Percentiles rank a stretch among this genome's conserved stretches.
phyloP scores from a whole-genome alignment of 2,329 filamentous ascomycete genomes.

The Penicillium sp. region DNA sequence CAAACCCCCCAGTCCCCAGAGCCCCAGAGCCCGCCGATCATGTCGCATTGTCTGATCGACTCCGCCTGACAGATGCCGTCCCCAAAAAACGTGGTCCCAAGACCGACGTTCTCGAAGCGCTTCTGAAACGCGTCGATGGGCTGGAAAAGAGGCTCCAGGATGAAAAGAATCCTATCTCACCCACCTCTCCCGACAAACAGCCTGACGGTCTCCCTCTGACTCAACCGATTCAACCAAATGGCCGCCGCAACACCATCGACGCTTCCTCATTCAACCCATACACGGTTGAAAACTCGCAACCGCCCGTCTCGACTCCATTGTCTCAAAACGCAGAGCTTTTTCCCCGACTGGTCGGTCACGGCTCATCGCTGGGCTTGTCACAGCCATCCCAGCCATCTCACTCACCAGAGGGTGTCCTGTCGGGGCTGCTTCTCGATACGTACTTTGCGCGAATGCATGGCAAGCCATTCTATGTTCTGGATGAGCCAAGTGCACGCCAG shows the following conservation, averaged over 20 bases:
- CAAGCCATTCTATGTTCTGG: constrained; percentile 77
- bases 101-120: constrained; percentile 80
- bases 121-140: constrained; percentile 80
- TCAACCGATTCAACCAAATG: constrained; percentile 10
- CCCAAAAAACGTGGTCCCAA: constrained; percentile 89
- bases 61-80: constrained; percentile 64
- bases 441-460: constrained; percentile 78
- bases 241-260: constrained; percentile 23
- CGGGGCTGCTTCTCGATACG: constrained; percentile 67
- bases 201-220: constrained; percentile 17
- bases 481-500: constrained; percentile 72
- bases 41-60: constrained; percentile 39
- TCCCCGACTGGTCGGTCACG: constrained; percentile 15
- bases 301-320: constrained; percentile 11
- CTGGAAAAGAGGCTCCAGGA: constrained; percentile 76
- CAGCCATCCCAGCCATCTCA: constrained; percentile 20
- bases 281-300: constrained; percentile 12
- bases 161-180: constrained; percentile 51
- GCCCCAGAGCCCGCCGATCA: constrained; percentile 9
- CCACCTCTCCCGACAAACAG: constrained; percentile 42
- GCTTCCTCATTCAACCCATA: constrained; percentile 20
- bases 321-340: constrained; percentile 19
- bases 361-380: constrained; percentile 11
- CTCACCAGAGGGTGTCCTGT: constrained; percentile 43
- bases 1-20: too few species aligned